A percentile compares a stretch with the other conserved stretches of the same genome.
phyloP scores from a whole-genome alignment of 805 yeast species.

The Barnettozyma sp. region DNA sequence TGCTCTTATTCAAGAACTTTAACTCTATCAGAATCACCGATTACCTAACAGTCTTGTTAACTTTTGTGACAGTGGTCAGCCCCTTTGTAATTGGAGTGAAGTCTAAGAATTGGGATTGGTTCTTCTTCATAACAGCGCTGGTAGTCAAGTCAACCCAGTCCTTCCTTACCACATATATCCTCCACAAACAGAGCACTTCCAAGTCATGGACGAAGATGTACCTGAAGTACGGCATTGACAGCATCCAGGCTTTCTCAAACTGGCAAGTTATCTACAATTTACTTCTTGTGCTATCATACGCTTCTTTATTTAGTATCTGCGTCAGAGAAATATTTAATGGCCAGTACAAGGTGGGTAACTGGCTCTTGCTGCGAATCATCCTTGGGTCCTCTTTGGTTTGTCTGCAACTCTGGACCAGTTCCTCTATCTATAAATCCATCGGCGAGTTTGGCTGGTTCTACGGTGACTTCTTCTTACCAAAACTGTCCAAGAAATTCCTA shows the following conservation, averaged over 20 bases:
- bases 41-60: conserved; percentile 38
- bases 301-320: conserved; percentile 38
- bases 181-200: conserved; percentile 51
- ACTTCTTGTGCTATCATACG: conserved; percentile 48
- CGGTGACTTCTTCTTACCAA: conserved; percentile 74
- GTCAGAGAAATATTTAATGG: conserved; percentile 27
- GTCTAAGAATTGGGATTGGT: conserved; percentile 26
- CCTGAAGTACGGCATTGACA: conserved; percentile 57
- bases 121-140: conserved; percentile 27
- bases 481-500: conserved; percentile 40
- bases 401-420: conserved; percentile 63
- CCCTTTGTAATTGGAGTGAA: conserved; percentile 30
- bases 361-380: conserved; percentile 47
- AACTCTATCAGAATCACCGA: conserved; percentile 60
- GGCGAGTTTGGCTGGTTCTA: conserved; percentile 89
- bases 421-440: conserved; percentile 60
- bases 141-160: conserved; percentile 48
- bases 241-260: conserved; percentile 58
- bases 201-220: conserved; percentile 61
- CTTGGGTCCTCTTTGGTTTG: conserved; percentile 48
- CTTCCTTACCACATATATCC: conserved; percentile 40
- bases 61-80: conserved; percentile 35
- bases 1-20: conserved; percentile 52
- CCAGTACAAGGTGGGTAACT: conserved; percentile 29
- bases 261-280: conserved; percentile 64